Evolutionary conservation across 768 basidiomycete genomes (phyloP).

Genomic region (Mycena belliarum): DNA sequence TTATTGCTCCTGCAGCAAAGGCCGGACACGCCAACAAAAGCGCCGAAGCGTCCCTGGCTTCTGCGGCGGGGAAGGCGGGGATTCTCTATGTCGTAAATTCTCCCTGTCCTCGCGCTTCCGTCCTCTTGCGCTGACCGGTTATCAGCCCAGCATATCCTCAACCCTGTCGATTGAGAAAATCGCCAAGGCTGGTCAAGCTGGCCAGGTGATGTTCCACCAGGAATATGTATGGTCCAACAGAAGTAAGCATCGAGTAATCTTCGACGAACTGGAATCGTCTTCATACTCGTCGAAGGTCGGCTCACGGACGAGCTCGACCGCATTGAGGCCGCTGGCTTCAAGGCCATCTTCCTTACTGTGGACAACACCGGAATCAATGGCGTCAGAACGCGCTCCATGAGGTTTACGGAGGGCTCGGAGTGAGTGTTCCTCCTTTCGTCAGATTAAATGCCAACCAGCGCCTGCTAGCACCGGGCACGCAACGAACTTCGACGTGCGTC

Average conservation of each 20-base stretch:
- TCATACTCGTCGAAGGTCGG: slow-evolving; percentile 4
- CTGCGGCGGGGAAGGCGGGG: slow-evolving; percentile 41
- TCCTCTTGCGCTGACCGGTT: background rate
- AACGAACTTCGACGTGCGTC: slow-evolving; percentile 24
- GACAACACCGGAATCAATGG: slow-evolving; percentile 36
- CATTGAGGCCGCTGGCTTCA: slow-evolving; percentile 30
- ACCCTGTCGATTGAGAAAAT: slow-evolving; percentile 30
- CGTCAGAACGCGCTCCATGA: slow-evolving; percentile 24
- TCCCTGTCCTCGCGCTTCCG: background rate
- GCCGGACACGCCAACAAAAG: slow-evolving; percentile 42
- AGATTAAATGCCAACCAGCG: background rate
- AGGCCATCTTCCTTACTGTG: slow-evolving; percentile 36
- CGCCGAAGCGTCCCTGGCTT: slow-evolving; percentile 46
- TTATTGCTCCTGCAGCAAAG: slow-evolving; percentile 45
- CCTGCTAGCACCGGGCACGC: slow-evolving; percentile 25
- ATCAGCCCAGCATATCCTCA: slow-evolving; percentile 29
- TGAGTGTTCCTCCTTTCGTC: background rate
- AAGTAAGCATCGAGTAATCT: background rate
- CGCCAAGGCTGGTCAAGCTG: slow-evolving; percentile 22
- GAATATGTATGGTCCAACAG: slow-evolving; percentile 24
- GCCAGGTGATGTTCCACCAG: slow-evolving; percentile 32
- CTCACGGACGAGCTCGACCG: slow-evolving; percentile 27
- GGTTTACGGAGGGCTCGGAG: slow-evolving; percentile 18
- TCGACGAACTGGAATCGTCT: background rate
- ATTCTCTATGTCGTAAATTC: slow-evolving; percentile 38